These are phyloP conservation scores for Chaetomidium leptoderma DNA, from an alignment of 495 filamentous ascomycete genomes.

Conservation along the genomic window DNA sequence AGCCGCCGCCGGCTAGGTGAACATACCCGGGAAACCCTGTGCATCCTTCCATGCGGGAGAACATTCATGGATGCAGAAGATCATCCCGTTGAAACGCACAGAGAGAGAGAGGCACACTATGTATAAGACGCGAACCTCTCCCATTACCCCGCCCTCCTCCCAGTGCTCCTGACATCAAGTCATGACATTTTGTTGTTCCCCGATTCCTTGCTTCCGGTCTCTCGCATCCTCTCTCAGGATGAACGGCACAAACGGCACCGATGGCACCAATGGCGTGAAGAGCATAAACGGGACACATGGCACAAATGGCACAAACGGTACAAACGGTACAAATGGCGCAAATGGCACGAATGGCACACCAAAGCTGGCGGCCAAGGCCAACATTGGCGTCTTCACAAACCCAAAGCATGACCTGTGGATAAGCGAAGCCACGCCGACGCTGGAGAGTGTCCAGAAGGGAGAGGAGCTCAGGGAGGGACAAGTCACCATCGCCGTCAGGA, in stretches of 20 bases:
- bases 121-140: slow-evolving; percentile 15
- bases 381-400: slow-evolving; percentile 95
- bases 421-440: slow-evolving; percentile 65
- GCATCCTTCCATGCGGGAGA: background rate
- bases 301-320: background rate
- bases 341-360: slow-evolving; percentile 7
- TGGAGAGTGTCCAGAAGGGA: slow-evolving; percentile 69
- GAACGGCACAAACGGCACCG: slow-evolving; percentile 2
- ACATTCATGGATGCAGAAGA: slow-evolving; percentile 4
- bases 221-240: background rate
- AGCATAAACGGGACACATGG: slow-evolving; percentile 3
- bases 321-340: background rate
- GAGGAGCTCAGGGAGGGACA: slow-evolving; percentile 70
- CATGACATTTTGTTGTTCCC: background rate
- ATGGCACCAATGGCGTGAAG: background rate
- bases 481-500: slow-evolving; percentile 78
- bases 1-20: background rate
- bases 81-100: background rate
- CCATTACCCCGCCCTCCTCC: slow-evolving; percentile 16
- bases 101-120: background rate
- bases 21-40: background rate
- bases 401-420: slow-evolving; percentile 89
- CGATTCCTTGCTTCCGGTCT: background rate
- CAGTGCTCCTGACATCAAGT: background rate
- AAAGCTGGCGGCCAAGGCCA: slow-evolving; percentile 60